A percentile compares a stretch with the other conserved stretches of the same genome.
Conservation (phyloP, 2,329 filamentous ascomycete genomes). For the Penicillium psychrosexuale region DNA sequence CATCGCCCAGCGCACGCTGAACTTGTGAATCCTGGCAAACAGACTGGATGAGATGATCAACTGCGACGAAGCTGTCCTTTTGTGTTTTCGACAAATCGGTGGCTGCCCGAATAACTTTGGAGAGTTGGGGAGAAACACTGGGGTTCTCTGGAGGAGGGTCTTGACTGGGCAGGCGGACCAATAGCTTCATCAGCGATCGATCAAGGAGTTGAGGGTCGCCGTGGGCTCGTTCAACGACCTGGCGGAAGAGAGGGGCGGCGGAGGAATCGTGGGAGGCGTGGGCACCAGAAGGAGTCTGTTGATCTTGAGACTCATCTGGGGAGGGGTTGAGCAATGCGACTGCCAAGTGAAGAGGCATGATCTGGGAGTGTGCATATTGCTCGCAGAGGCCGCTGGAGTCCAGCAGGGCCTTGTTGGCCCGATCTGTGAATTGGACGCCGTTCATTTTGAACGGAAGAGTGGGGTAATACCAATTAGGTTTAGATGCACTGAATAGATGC, state of each 20-base stretch:
- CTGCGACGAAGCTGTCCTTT: conserved; percentile 89
- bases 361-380: conserved; percentile 86
- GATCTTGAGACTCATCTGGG: conserved; percentile 67
- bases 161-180: conserved; percentile 90
- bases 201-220: conserved; percentile 89
- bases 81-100: conserved; percentile 94
- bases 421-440: conserved; percentile 76
- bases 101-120: conserved; percentile 76
- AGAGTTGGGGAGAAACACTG: conserved; percentile 75
- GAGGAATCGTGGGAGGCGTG: conserved; percentile 65
- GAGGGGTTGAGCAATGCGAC: conserved; percentile 51
- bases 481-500: not conserved
- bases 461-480: conserved; percentile 6
- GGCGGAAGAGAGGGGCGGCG: conserved; percentile 77
- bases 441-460: conserved; percentile 34
- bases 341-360: conserved; percentile 85
- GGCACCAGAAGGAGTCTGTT: conserved; percentile 55
- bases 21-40: conserved; percentile 76
- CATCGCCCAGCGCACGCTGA: conserved; percentile 71
- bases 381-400: conserved; percentile 85
- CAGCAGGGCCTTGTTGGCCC: conserved; percentile 82
- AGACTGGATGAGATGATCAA: conserved; percentile 88
- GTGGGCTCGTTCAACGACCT: conserved; percentile 90
- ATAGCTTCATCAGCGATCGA: conserved; percentile 81
- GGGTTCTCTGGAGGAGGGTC: conserved; percentile 90